These are phyloP conservation scores for Cyclotella sp. DNA, from an alignment of 108 stramenopile genomes.

Conservation along the genomic window DNA sequence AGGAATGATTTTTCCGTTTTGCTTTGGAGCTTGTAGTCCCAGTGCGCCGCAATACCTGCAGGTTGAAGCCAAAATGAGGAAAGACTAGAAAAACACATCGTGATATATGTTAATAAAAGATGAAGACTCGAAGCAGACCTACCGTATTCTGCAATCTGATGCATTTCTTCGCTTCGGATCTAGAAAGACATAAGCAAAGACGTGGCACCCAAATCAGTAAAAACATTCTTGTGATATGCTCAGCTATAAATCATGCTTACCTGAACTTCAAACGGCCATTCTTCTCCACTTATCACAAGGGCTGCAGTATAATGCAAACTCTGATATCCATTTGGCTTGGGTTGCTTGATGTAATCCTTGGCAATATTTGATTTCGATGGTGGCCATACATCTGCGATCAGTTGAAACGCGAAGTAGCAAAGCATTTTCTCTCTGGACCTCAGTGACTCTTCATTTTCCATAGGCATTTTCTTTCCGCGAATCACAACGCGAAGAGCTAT, in stretches of 20 bases:
- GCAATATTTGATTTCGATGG: constrained; percentile 49
- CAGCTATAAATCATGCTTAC: not conserved
- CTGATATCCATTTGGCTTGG: constrained; percentile 94
- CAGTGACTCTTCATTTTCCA: constrained; percentile 57
- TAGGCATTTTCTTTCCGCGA: constrained; percentile 37
- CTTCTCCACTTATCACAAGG: constrained; percentile 52
- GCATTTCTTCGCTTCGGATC: constrained; percentile 88
- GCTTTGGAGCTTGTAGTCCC: constrained; percentile 71
- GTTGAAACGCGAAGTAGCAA: constrained; percentile 74
- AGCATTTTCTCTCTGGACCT: constrained; percentile 66
- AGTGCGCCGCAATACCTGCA: constrained; percentile 88
- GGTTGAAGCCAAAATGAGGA: not conserved
- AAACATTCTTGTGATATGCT: not conserved
- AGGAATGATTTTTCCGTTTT: constrained; percentile 17
- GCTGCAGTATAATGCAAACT: constrained; percentile 87
- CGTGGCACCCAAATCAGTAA: not conserved
- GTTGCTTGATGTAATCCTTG: constrained; percentile 88
- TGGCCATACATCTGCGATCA: constrained; percentile 67
- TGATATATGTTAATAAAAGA: not conserved
- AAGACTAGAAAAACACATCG: not conserved
- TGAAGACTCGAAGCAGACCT: not conserved
- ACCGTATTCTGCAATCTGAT: constrained; percentile 78
- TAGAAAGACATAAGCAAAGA: not conserved
- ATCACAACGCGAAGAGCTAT: constrained; percentile 78
- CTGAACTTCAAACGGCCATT: constrained; percentile 89